Percentiles rank a stretch among this genome's conserved stretches.
These are phyloP conservation scores for Kalanchoe fedtschenkoi DNA, from an alignment of 164 flowering plant species.

Conservation along the genomic window DNA sequence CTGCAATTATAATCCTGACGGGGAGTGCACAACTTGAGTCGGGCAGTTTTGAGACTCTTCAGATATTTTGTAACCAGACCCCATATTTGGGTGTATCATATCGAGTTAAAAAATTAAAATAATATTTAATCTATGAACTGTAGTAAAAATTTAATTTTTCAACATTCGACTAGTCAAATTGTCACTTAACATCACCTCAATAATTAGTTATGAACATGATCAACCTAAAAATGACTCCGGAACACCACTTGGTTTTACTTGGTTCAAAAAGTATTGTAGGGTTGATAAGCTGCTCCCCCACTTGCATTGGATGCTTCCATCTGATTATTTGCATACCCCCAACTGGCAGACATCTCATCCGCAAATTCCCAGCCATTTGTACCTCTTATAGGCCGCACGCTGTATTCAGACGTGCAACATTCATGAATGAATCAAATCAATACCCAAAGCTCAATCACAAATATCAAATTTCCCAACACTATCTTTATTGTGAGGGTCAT, in stretches of 20 bases:
- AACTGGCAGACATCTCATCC: no score
- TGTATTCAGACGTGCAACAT: not conserved
- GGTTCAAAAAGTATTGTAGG: not conserved
- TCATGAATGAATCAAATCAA: not conserved
- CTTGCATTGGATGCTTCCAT: not conserved
- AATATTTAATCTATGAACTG: no score
- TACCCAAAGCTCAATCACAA: not conserved
- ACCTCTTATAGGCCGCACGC: not conserved
- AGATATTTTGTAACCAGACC: not conserved
- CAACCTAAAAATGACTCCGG: no score
- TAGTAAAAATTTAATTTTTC: no score
- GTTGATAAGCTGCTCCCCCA: not conserved
- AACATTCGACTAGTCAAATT: no score
- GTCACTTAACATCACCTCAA: no score
- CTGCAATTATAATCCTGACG: no score
- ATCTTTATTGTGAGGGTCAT: not conserved
- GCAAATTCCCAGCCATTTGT: not conserved
- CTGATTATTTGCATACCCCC: not conserved
- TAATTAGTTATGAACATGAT: no score
- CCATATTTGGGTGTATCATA: no score
- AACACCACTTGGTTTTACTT: not conserved
- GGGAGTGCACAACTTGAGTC: not conserved
- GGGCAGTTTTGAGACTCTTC: not conserved
- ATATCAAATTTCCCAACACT: not conserved
- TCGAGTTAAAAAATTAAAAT: no score